Conservation (phyloP, 2,329 filamentous ascomycete genomes). For the Saccharata proteae region DNA sequence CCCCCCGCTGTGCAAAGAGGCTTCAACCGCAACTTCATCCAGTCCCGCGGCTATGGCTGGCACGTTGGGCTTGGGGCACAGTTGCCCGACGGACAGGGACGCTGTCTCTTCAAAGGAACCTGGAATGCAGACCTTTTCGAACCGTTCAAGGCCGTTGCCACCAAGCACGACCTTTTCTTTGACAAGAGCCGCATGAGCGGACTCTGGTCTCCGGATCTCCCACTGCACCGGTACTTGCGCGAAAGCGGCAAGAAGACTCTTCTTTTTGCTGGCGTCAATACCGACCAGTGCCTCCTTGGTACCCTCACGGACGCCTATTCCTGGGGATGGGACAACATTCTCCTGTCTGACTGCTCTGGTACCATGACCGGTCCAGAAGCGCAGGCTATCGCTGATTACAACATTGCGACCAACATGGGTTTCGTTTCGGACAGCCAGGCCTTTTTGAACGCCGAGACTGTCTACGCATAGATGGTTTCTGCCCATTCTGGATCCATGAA, state of each 20-base stretch:
- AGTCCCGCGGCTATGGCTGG: constrained; percentile 22
- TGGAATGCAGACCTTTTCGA: constrained; percentile 33
- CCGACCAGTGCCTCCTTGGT: constrained; percentile 31
- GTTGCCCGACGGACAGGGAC: constrained; percentile 25
- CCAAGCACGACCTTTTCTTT: constrained; percentile 29
- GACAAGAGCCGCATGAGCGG: constrained; percentile 32
- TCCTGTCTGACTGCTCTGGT: constrained; percentile 29
- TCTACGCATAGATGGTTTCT: not conserved
- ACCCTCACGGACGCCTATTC: constrained; percentile 30
- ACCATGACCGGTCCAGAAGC: constrained; percentile 29
- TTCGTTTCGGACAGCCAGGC: constrained; percentile 28
- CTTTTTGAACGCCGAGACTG: constrained; percentile 11
- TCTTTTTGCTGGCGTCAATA: constrained; percentile 31
- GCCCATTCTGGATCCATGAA: too few species aligned
- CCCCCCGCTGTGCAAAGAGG: constrained; percentile 30
- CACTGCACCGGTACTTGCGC: constrained; percentile 28
- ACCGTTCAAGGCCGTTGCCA: constrained; percentile 24
- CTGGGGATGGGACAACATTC: constrained; percentile 30
- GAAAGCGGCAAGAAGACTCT: constrained; percentile 30
- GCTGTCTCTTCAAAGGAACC: constrained; percentile 29
- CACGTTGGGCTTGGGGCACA: constrained; percentile 27
- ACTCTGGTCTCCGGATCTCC: constrained; percentile 28
- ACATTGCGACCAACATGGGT: constrained; percentile 30
- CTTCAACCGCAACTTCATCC: constrained; percentile 21
- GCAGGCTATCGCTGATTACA: constrained; percentile 28